Conservation (phyloP, 306 rosid species). For the Senna siamea region DNA sequence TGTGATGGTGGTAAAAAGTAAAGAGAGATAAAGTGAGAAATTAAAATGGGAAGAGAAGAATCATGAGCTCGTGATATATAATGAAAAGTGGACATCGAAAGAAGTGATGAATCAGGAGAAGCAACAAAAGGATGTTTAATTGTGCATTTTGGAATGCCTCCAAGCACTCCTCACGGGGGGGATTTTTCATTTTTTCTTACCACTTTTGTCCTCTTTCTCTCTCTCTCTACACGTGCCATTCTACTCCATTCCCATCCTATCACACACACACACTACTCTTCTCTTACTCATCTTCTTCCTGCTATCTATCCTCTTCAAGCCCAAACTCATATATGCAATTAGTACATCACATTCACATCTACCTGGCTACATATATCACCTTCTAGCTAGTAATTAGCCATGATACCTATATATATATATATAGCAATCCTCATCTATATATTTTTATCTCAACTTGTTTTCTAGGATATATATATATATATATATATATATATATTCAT, state of each 20-base stretch:
- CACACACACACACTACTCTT: not conserved
- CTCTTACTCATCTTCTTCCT: not conserved
- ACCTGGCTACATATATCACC: not conserved
- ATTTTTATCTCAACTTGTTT: not conserved
- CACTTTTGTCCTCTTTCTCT: slow-evolving; percentile 31
- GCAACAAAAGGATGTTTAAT: slow-evolving; percentile 67
- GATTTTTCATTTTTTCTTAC: slow-evolving; percentile 31
- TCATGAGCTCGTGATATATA: slow-evolving; percentile 57
- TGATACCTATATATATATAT: too few species aligned
- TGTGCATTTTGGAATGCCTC: slow-evolving; percentile 68
- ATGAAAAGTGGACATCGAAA: slow-evolving; percentile 64
- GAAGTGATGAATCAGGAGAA: slow-evolving; percentile 48
- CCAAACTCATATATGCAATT: not conserved
- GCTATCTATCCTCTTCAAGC: not conserved
- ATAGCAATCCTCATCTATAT: not conserved
- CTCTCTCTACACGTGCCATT: slow-evolving; percentile 67
- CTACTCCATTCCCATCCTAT: slow-evolving; percentile 36
- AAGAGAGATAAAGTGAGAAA: not conserved
- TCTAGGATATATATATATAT: not conserved
- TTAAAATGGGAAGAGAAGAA: slow-evolving; percentile 30
- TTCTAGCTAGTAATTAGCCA: not conserved
- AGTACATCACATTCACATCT: not conserved
- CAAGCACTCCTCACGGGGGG: slow-evolving; percentile 93
- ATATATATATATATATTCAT: too few species aligned
- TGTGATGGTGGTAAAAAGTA: not conserved